Evolutionary conservation across 371 early-diverging fungal species (phyloP).

Genomic region (Mucor saturninus): DNA sequence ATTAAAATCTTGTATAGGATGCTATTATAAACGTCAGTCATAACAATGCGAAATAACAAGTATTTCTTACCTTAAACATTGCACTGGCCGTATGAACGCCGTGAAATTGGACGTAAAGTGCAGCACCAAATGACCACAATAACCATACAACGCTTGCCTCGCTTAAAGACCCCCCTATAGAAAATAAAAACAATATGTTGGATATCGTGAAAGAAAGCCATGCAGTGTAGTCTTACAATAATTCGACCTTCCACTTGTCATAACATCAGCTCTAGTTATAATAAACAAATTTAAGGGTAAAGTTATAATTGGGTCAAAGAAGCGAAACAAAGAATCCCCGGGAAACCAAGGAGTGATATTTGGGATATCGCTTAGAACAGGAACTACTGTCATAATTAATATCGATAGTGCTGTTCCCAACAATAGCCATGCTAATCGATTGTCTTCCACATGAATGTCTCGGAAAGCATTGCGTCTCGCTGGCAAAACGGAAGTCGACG

Average conservation of each 20-base stretch:
- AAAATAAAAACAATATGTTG: background rate
- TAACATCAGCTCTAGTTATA: constrained; percentile 42
- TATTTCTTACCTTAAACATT: constrained; percentile 44
- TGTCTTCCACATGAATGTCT: constrained; percentile 30
- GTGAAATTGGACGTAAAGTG: constrained; percentile 52
- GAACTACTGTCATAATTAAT: constrained; percentile 44
- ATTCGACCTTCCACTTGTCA: constrained; percentile 30
- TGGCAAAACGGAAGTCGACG: background rate
- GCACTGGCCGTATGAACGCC: constrained; percentile 53
- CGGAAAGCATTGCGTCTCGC: background rate
- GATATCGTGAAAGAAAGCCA: background rate
- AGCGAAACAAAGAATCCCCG: constrained; percentile 48
- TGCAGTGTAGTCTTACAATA: constrained; percentile 28
- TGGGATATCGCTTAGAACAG: constrained; percentile 41
- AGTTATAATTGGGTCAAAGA: constrained; percentile 54
- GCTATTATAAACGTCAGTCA: constrained; percentile 26
- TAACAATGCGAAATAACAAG: background rate
- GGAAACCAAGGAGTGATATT: constrained; percentile 42
- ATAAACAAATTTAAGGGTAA: constrained; percentile 48
- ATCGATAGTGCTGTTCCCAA: constrained; percentile 37
- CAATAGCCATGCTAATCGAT: constrained; percentile 40
- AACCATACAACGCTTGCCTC: constrained; percentile 44
- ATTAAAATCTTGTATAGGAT: constrained; percentile 54
- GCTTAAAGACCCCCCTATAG: constrained; percentile 35
- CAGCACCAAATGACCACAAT: constrained; percentile 47